These are phyloP conservation scores for Spizellomyces sp. DNA, from an alignment of 192 early-diverging fungal genomes.

Conservation along the genomic window DNA sequence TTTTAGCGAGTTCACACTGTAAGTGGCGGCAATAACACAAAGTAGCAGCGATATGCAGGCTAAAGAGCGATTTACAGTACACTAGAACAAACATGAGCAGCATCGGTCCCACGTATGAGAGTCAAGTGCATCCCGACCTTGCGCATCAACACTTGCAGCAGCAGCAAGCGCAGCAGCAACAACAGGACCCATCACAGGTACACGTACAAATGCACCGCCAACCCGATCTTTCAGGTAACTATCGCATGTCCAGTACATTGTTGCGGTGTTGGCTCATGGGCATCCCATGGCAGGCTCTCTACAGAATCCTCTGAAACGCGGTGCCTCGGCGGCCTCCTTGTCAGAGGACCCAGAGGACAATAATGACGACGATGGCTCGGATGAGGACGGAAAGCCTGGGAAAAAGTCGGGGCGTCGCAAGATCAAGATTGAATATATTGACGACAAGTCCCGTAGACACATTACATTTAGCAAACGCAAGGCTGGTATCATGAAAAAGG, in stretches of 20 bases:
- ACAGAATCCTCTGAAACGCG: conserved; percentile 1
- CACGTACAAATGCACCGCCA: neutral
- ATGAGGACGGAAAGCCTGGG: conserved; percentile 60
- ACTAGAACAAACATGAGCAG: no score
- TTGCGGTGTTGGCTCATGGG: neutral
- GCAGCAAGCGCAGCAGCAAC: neutral
- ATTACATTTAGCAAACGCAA: conserved; percentile 96
- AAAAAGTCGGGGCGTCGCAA: conserved; percentile 82
- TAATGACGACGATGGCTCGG: conserved; percentile 55
- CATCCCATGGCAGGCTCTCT: neutral
- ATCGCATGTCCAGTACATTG: neutral
- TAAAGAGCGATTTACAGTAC: no score
- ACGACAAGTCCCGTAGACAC: conserved; percentile 89
- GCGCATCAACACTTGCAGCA: conserved; percentile 1
- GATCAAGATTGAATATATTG: conserved; percentile 96
- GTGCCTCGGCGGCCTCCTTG: conserved; percentile 9
- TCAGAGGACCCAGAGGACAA: conserved; percentile 5
- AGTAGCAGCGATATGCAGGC: no score
- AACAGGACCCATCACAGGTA: neutral
- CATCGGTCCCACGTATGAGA: no score
- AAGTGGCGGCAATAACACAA: no score
- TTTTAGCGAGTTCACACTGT: no score
- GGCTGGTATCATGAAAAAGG: conserved; percentile 98
- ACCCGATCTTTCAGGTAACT: neutral
- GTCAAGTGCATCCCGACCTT: no score